Evolutionary conservation across 352 stramenopile species (phyloP).

Genomic region (Pythium insidiosum): DNA sequence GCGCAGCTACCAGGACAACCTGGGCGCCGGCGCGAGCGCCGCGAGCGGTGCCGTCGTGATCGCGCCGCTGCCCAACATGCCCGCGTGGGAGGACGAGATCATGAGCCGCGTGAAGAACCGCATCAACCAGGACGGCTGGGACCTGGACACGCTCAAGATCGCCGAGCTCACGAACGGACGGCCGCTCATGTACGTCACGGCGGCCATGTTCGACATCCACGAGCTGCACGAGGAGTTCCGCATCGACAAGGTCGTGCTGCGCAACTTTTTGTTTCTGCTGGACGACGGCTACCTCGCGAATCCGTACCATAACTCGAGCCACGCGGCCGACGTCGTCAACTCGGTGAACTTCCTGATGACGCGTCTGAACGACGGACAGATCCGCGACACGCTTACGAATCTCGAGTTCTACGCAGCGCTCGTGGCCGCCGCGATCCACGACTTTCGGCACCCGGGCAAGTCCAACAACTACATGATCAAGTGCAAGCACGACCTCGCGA

Average conservation of each 20-base stretch:
- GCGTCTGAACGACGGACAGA: conserved; percentile 51
- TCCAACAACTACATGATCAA: conserved; percentile 86
- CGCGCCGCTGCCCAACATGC: conserved; percentile 40
- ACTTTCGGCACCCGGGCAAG: conserved; percentile 79
- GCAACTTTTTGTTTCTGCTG: conserved; percentile 72
- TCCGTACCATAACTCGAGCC: conserved; percentile 75
- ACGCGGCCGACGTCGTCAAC: conserved; percentile 76
- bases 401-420: conserved; percentile 75
- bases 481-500: conserved; percentile 60
- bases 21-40: conserved; percentile 15
- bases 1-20: conserved; percentile 45
- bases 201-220: conserved; percentile 70
- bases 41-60: conserved; percentile 19
- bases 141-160: conserved; percentile 63
- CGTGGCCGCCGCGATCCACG: conserved; percentile 75
- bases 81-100: conserved; percentile 44
- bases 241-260: conserved; percentile 62
- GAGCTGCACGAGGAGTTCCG: conserved; percentile 72
- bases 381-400: conserved; percentile 66
- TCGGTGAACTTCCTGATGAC: conserved; percentile 80
- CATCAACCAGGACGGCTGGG: conserved; percentile 64
- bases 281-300: conserved; percentile 72
- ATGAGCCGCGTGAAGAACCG: conserved; percentile 32
- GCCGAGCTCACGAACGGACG: conserved; percentile 53
- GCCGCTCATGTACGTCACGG: conserved; percentile 75